A percentile compares a stretch with the other conserved stretches of the same genome.
These are phyloP conservation scores for Magnaporthiopsis incrustans DNA, from an alignment of 2,329 filamentous ascomycete species.

Conservation along the genomic window DNA sequence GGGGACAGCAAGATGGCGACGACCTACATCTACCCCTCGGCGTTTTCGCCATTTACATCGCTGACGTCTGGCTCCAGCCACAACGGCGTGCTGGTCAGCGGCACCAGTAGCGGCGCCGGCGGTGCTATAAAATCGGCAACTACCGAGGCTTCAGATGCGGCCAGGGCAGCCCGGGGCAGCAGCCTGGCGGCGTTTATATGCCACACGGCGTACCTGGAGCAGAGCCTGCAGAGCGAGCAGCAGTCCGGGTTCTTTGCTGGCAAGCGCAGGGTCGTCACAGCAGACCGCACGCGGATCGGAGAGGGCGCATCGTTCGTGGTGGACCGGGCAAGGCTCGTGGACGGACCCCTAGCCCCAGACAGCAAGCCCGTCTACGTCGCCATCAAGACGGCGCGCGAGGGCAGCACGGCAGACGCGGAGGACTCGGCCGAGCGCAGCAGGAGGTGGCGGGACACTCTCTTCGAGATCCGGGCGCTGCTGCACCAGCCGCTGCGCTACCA, in stretches of 20 bases:
- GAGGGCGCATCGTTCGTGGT: constrained; percentile 12
- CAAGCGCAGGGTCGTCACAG: neutral
- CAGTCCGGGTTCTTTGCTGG: constrained; percentile 9
- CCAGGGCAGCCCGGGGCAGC: neutral
- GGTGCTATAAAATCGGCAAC: neutral
- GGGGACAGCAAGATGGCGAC: neutral
- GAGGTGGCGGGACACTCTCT: constrained; percentile 10
- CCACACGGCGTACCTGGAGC: constrained; percentile 11
- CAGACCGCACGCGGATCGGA: constrained; percentile 9
- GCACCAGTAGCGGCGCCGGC: neutral
- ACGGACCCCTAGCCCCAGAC: neutral
- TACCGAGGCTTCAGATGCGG: neutral
- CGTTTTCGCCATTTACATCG: constrained; percentile 7
- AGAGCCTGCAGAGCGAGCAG: constrained; percentile 9
- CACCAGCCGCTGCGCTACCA: constrained; percentile 13
- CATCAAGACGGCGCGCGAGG: constrained; percentile 11
- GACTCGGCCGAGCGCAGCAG: neutral
- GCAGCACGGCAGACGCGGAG: neutral
- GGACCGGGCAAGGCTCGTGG: constrained; percentile 9
- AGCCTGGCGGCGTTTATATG: constrained; percentile 12
- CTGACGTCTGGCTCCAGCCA: constrained; percentile 4
- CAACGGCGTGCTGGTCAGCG: neutral
- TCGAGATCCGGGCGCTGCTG: constrained; percentile 12
- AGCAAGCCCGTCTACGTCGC: constrained; percentile 7
- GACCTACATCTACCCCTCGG: constrained; percentile 1